phyloP scores from a whole-genome alignment of 2,329 filamentous ascomycete genomes.

The Xylariales sp. region DNA sequence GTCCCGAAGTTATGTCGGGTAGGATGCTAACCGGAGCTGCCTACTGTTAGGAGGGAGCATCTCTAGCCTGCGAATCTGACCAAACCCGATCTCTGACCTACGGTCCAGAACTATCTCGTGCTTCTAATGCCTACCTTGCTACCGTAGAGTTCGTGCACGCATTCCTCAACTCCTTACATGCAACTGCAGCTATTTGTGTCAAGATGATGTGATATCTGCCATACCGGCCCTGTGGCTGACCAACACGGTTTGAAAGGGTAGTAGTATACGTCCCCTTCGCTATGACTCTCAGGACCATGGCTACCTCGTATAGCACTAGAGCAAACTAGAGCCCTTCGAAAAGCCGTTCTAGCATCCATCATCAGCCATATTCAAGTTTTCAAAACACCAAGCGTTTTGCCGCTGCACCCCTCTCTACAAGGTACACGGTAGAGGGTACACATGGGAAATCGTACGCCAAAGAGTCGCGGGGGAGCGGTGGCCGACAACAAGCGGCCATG shows the following conservation, averaged over 20 bases:
- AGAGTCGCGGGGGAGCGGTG: conserved; percentile 12
- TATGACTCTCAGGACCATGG: neutral
- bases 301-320: too few relatives aligned
- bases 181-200: conserved; percentile 1
- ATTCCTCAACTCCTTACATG: neutral
- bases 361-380: conserved; percentile 2
- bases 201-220: neutral
- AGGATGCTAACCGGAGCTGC: too few relatives aligned
- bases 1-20: too few relatives aligned
- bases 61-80: too few relatives aligned
- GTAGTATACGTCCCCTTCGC: neutral
- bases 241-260: neutral
- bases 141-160: too few relatives aligned
- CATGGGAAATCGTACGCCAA: conserved; percentile 13
- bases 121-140: too few relatives aligned
- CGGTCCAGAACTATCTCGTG: too few relatives aligned
- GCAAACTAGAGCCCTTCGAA: too few relatives aligned
- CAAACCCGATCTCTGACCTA: too few relatives aligned
- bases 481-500: conserved; percentile 22
- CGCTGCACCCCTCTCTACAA: conserved; percentile 17
- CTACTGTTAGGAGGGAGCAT: too few relatives aligned
- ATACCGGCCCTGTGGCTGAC: neutral
- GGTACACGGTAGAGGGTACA: conserved; percentile 15
- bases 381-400: conserved; percentile 22
- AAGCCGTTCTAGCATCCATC: too few relatives aligned